Conservation (phyloP, 2,329 filamentous ascomycete species). For the Penicillium crustosum region DNA sequence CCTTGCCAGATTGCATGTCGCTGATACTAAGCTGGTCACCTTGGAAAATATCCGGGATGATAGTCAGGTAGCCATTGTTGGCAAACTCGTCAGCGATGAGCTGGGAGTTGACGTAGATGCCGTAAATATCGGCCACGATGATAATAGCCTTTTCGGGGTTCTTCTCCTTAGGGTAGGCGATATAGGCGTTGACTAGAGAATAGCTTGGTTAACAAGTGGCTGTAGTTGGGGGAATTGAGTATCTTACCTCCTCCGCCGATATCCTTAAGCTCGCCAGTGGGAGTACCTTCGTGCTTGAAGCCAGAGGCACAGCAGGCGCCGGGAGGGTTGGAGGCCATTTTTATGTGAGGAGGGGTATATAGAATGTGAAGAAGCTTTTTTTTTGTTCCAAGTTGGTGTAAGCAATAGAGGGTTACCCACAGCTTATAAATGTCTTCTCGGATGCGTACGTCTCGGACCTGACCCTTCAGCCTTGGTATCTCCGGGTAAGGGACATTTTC, state of each 20-base stretch:
- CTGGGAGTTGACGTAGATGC: constrained; percentile 59
- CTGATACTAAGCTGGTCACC: constrained; percentile 62
- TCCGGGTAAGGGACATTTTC: not conserved
- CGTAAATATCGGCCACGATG: constrained; percentile 59
- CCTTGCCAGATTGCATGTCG: constrained; percentile 47
- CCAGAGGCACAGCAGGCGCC: constrained; percentile 50
- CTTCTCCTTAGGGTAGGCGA: constrained; percentile 54
- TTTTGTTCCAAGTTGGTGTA: not conserved
- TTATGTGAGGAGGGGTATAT: constrained; percentile 8
- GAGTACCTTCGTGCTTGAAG: constrained; percentile 54
- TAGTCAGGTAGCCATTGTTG: constrained; percentile 67
- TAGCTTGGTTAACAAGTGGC: not conserved
- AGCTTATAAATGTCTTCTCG: not conserved
- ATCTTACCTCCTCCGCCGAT: constrained; percentile 49
- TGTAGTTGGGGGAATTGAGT: not conserved
- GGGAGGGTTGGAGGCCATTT: constrained; percentile 55
- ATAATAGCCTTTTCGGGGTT: constrained; percentile 56
- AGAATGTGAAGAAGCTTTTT: not conserved
- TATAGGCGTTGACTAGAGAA: constrained; percentile 54
- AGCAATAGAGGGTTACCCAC: constrained; percentile 1
- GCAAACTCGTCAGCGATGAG: constrained; percentile 74
- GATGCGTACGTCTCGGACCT: not conserved
- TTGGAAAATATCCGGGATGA: constrained; percentile 70
- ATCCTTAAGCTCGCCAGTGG: constrained; percentile 49
- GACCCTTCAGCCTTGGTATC: not conserved